phyloP scores from a whole-genome alignment of 2,329 filamentous ascomycete species.

The Penicillium decumbens region DNA sequence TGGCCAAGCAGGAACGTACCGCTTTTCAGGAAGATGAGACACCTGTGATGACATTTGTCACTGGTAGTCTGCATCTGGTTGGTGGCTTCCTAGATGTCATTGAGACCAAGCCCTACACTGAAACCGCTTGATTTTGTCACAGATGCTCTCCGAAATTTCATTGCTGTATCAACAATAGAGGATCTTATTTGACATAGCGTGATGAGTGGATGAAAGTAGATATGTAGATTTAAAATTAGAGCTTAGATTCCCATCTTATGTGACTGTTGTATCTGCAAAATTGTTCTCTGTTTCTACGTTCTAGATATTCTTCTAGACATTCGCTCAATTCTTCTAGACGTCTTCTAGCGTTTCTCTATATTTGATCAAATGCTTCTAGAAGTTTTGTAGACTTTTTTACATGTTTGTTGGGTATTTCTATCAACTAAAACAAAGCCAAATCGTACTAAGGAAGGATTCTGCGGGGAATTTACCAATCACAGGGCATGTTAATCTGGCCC shows the following conservation, averaged over 20 bases:
- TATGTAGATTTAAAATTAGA: slow-evolving; percentile 27
- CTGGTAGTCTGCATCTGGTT: slow-evolving; percentile 79
- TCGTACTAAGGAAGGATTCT: too few species aligned
- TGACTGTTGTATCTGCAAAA: too few species aligned
- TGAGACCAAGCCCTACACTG: slow-evolving; percentile 45
- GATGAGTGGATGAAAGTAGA: not conserved
- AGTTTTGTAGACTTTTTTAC: too few species aligned
- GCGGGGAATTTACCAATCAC: slow-evolving; percentile 1
- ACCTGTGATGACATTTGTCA: slow-evolving; percentile 64
- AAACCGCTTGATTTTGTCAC: slow-evolving; percentile 7
- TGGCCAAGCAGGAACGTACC: slow-evolving; percentile 36
- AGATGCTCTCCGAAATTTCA: slow-evolving; percentile 11
- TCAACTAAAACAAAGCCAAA: too few species aligned
- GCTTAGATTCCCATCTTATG: slow-evolving; percentile 12
- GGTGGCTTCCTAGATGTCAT: slow-evolving; percentile 72
- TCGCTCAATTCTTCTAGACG: too few species aligned
- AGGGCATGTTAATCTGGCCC: not conserved
- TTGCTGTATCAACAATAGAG: slow-evolving; percentile 25
- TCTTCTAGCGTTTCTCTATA: too few species aligned
- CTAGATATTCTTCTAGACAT: too few species aligned
- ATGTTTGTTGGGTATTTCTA: too few species aligned
- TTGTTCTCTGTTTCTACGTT: too few species aligned
- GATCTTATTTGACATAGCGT: slow-evolving; percentile 10
- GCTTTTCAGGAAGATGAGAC: slow-evolving; percentile 31
- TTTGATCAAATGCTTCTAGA: too few species aligned